Base-by-base conservation (phyloP, 129 eudicot species). In the Ambrosia trifida region DNA sequence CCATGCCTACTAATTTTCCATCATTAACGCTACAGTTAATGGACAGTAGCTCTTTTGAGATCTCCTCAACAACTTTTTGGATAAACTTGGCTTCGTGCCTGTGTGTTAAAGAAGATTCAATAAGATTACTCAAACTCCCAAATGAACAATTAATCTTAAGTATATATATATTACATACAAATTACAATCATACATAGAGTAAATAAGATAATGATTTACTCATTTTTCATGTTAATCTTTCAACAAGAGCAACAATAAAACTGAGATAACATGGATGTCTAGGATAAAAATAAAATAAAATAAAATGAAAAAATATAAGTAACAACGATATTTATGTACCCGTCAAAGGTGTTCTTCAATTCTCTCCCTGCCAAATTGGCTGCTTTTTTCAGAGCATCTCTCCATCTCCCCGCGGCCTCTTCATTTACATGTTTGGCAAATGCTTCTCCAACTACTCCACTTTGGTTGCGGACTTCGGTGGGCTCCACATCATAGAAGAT, bases 401-500 rank as follows among this genome's bases (percentile, higher is more conserved):
- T 47, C 53, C 53, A 47, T 47, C 16, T 47, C 19, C 53, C 16
- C 13, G 17, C 53, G 12, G 17, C 53, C 4, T 14, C 53, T 47
- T 12, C 6, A 10, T 47, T 12, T 47, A 12, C 13, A 47, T 47
- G 53, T 11, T 12, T 47, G 53, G 53, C 19, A 47, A 47, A 47
- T 12, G 53, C 53, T 47, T 47, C 53, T 47, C 53, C 53, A 47
- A 47, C 53, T 12, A 17, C 53, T 13, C 53, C 53, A 47, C 53
- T 47, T 47, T 11, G 53, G 13, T 47, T 47, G 5, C 19, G 53
- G 3, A 47, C 17, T 47, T 47, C 53, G 6, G 45, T 64, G 50
- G 69, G 69, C 10, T 64, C 69, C 51, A 64, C 69, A 64, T 64
- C 69, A 64, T 64, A 64, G 32, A 64, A 64, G 50, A 64, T 8